Conservation (phyloP, 2,329 filamentous ascomycete genomes). For the Pezicula neosporulosa region DNA sequence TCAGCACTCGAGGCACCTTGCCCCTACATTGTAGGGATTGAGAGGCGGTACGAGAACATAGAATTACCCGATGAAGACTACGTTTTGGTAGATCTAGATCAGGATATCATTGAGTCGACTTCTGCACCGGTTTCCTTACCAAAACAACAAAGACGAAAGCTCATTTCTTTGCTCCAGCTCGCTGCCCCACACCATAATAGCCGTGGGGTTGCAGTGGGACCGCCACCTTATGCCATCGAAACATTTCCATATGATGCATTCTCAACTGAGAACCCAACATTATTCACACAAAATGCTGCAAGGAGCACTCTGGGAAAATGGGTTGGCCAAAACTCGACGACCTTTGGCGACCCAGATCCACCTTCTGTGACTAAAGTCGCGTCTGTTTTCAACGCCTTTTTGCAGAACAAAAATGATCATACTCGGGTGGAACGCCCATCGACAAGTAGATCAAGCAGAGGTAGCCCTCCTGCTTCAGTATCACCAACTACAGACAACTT, state of each 20-base stretch:
- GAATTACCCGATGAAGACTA: constrained; percentile 93
- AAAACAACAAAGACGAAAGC: constrained; percentile 84
- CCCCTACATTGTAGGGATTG: constrained; percentile 95
- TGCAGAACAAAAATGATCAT: constrained; percentile 68
- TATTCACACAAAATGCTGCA: constrained; percentile 71
- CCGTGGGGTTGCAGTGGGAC: constrained; percentile 82
- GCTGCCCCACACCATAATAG: constrained; percentile 87
- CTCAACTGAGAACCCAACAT: constrained; percentile 76
- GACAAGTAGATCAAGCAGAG: constrained; percentile 64
- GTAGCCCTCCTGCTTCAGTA: constrained; percentile 59
- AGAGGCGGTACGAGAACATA: constrained; percentile 82
- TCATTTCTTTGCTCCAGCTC: constrained; percentile 81
- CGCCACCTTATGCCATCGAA: constrained; percentile 89
- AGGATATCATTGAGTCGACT: constrained; percentile 85
- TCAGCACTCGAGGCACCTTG: constrained; percentile 93
- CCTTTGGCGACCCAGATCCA: constrained; percentile 65
- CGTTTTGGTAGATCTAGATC: constrained; percentile 89
- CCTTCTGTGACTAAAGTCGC: constrained; percentile 43
- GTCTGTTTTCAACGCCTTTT: constrained; percentile 88
- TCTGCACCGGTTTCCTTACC: constrained; percentile 74
- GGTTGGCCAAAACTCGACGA: constrained; percentile 83
- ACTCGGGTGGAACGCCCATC: constrained; percentile 71
- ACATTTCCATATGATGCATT: constrained; percentile 89
- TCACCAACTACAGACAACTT: constrained; percentile 80
- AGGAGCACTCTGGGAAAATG: constrained; percentile 77